phyloP scores from a whole-genome alignment of 441 rosid species.

The Adansonia madagascariensis region DNA sequence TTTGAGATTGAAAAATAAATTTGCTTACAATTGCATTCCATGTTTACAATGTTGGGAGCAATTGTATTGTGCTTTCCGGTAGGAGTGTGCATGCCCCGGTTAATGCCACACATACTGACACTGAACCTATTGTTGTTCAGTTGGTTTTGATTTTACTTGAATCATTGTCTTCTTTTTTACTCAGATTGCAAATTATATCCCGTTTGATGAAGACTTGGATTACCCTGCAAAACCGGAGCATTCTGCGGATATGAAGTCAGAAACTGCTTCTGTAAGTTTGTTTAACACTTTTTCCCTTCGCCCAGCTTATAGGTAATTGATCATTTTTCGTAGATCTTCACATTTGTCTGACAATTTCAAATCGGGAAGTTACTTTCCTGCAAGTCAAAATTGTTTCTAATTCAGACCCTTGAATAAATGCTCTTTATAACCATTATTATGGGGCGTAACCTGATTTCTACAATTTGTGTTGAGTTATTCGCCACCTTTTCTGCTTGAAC shows the following conservation, averaged over 20 bases:
- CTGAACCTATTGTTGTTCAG: not conserved
- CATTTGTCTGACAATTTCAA: not conserved
- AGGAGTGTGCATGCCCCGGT: not conserved
- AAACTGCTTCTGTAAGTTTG: slow-evolving; percentile 49
- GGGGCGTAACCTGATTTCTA: not conserved
- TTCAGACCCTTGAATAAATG: not conserved
- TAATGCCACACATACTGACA: not conserved
- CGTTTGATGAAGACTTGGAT: slow-evolving; percentile 75
- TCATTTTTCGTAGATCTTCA: not conserved
- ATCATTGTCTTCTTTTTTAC: slow-evolving; percentile 32
- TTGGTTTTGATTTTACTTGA: slow-evolving; percentile 29
- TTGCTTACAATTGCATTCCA: not conserved
- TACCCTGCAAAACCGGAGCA: slow-evolving; percentile 88
- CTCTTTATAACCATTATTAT: not conserved
- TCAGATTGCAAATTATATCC: slow-evolving; percentile 88
- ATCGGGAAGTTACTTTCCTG: slow-evolving; percentile 9
- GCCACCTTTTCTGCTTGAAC: not conserved
- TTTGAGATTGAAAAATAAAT: not conserved
- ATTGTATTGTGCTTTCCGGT: not conserved
- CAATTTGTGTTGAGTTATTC: not conserved
- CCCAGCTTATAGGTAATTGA: slow-evolving; percentile 1
- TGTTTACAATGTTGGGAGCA: not conserved
- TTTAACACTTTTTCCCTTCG: not conserved
- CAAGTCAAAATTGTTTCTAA: slow-evolving; percentile 4
- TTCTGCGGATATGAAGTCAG: slow-evolving; percentile 51